Evolutionary conservation across 2,329 filamentous ascomycete genomes (phyloP).

Genomic region (Colletotrichum sansevieriae): DNA sequence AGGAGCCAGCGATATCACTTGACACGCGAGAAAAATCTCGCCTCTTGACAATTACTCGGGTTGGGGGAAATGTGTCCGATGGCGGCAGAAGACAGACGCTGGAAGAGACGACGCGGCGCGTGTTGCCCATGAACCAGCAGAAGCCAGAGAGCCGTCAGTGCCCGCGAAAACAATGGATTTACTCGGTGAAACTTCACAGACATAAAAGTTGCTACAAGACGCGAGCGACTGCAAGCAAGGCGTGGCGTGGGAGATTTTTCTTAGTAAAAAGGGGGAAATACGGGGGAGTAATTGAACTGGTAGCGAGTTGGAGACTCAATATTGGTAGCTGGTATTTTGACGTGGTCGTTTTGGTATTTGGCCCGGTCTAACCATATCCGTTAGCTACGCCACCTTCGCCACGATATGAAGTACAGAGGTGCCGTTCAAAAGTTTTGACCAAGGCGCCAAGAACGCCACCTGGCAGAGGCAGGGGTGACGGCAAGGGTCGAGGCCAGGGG

Average conservation of each 20-base stretch:
- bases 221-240: no score
- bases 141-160: not conserved
- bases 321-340: no score
- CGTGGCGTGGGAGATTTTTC: not conserved
- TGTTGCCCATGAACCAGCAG: not conserved
- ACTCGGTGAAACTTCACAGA: not conserved
- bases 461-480: no score
- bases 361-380: no score
- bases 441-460: no score
- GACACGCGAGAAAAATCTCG: constrained; percentile 31
- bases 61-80: constrained; percentile 27
- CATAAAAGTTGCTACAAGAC: not conserved
- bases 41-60: constrained; percentile 8
- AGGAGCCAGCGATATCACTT: constrained; percentile 37
- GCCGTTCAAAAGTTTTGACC: no score
- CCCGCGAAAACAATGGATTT: not conserved
- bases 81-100: not conserved
- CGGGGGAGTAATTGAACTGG: not conserved
- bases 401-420: no score
- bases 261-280: not conserved
- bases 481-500: no score
- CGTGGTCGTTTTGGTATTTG: no score
- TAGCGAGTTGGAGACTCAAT: not conserved
- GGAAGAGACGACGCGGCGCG: no score
- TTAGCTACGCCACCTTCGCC: no score